A percentile compares a stretch with the other conserved stretches of the same genome.
Conservation (phyloP, 768 basidiomycete genomes). For the Cystobasidium tubakii region DNA sequence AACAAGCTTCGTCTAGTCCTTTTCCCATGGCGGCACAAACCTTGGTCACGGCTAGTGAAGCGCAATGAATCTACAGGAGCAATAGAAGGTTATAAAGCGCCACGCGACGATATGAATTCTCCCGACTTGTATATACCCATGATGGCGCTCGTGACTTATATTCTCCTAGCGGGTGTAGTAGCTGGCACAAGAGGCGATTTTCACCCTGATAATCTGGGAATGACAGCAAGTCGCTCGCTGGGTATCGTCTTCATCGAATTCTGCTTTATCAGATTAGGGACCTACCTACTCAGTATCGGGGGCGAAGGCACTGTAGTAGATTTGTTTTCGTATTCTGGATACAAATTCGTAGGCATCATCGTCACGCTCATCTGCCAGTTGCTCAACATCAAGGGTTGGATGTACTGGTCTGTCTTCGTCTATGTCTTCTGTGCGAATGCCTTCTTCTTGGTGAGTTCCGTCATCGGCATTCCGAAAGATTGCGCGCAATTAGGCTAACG, state of each 20-base stretch:
- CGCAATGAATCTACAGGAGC: conserved; percentile 61
- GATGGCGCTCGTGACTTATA: conserved; percentile 94
- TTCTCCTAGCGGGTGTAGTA: conserved; percentile 76
- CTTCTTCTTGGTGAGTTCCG: conserved; percentile 76
- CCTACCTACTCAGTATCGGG: conserved; percentile 84
- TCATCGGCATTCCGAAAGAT: not conserved
- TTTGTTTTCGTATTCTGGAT: conserved; percentile 84
- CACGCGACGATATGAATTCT: conserved; percentile 87
- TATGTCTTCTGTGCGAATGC: conserved; percentile 85
- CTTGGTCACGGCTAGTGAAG: conserved; percentile 68
- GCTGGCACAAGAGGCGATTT: conserved; percentile 77
- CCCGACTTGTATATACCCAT: conserved; percentile 97
- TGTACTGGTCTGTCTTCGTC: conserved; percentile 67
- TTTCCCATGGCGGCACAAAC: conserved; percentile 91
- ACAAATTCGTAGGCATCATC: conserved; percentile 96
- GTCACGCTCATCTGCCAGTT: conserved; percentile 68
- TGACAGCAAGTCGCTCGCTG: conserved; percentile 75
- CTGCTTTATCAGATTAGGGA: conserved; percentile 78
- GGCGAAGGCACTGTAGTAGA: conserved; percentile 65
- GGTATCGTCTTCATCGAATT: conserved; percentile 83
- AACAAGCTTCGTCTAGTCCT: conserved; percentile 76
- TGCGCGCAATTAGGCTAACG: not conserved
- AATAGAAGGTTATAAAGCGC: conserved; percentile 70
- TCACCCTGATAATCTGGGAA: conserved; percentile 80
- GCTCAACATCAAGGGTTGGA: conserved; percentile 58